These are phyloP conservation scores for Articulospora tetracladia DNA, from an alignment of 495 filamentous ascomycete genomes.

Conservation along the genomic window DNA sequence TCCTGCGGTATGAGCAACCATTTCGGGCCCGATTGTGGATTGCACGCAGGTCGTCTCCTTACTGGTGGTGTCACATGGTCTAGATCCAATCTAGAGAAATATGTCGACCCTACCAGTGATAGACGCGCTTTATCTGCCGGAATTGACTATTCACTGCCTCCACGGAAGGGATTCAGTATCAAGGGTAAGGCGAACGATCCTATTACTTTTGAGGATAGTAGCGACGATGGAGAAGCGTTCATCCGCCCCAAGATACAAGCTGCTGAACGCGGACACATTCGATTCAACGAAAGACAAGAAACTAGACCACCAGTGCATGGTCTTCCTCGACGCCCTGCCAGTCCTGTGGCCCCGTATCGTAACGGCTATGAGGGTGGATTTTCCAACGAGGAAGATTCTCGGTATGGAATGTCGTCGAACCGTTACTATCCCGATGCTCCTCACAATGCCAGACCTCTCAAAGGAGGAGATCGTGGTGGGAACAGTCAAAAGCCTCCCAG, in stretches of 20 bases:
- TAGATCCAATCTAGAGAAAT: constrained; percentile 13
- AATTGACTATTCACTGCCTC: constrained; percentile 16
- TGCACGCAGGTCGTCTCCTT: constrained; percentile 6
- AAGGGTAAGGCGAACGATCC: constrained; percentile 30
- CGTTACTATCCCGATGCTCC: neutral
- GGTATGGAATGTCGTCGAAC: neutral
- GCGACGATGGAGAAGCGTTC: constrained; percentile 24
- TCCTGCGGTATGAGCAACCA: constrained; percentile 19
- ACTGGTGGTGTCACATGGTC: constrained; percentile 23
- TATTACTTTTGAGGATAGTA: constrained; percentile 24
- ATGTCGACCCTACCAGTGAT: constrained; percentile 19
- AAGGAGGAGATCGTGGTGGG: neutral
- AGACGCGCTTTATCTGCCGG: constrained; percentile 20
- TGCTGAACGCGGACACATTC: constrained; percentile 24
- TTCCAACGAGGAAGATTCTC: neutral
- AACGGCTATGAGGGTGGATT: neutral
- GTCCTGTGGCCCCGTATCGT: neutral
- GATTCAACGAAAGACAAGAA: neutral
- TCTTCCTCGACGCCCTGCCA: neutral
- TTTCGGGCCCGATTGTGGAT: constrained; percentile 25
- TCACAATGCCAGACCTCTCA: neutral
- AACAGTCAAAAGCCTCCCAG: neutral
- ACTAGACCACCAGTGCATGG: neutral
- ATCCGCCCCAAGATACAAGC: constrained; percentile 25
- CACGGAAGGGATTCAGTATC: constrained; percentile 20